These are phyloP conservation scores for Cantharellus anzutake DNA, from an alignment of 768 basidiomycete genomes.

Conservation along the genomic window DNA sequence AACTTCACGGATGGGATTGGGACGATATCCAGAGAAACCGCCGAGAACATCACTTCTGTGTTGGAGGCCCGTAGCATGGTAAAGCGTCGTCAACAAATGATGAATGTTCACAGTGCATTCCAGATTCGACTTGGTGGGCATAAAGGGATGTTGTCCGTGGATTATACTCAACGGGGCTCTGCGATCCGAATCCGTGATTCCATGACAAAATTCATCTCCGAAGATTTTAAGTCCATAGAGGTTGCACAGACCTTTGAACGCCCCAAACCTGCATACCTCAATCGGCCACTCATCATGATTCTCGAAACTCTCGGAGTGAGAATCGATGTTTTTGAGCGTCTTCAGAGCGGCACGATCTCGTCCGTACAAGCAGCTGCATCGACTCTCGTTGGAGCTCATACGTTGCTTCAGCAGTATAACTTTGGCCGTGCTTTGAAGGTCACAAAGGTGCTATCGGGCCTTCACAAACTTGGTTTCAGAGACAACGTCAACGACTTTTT, in stretches of 20 bases:
- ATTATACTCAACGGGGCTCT: conserved; percentile 27
- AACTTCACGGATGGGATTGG: conserved; percentile 58
- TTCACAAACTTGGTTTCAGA: conserved; percentile 26
- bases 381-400: conserved; percentile 27
- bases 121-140: conserved; percentile 13
- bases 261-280: conserved; percentile 20
- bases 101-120: conserved; percentile 28
- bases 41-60: conserved; percentile 27
- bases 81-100: conserved; percentile 21
- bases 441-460: conserved; percentile 29
- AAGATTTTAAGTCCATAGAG: conserved; percentile 30
- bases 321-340: conserved; percentile 30
- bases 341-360: conserved; percentile 33
- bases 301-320: conserved; percentile 35
- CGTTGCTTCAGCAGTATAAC: conserved; percentile 35
- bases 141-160: conserved; percentile 36
- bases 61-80: conserved; percentile 14
- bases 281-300: conserved; percentile 42
- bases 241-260: conserved; percentile 45
- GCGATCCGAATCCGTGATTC: conserved; percentile 34
- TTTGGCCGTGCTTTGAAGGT: conserved; percentile 39
- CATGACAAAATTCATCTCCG: conserved; percentile 50
- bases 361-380: conserved; percentile 26
- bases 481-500: conserved; percentile 23
- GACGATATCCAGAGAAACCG: conserved; percentile 36